phyloP scores from a whole-genome alignment of 2,329 filamentous ascomycete genomes.

The Pestalotiopsis sp. region DNA sequence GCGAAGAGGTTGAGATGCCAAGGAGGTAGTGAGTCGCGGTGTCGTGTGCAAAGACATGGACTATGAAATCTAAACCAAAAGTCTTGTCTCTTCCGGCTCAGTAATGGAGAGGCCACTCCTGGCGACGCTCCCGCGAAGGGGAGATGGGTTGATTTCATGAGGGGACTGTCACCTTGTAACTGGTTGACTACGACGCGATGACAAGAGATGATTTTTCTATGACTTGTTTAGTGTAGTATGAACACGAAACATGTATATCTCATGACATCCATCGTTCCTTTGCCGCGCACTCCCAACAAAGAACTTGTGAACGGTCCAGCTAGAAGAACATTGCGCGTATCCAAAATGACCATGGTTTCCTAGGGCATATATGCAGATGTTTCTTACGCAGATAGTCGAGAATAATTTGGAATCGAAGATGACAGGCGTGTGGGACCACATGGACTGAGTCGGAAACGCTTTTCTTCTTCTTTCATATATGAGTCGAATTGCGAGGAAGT shows the following conservation, averaged over 20 bases:
- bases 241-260: not conserved
- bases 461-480: too few species aligned
- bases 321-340: too few species aligned
- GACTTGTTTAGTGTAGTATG: not conserved
- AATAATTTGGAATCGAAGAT: too few species aligned
- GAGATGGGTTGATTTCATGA: not conserved
- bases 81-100: not conserved
- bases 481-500: too few species aligned
- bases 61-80: not conserved
- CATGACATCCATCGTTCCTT: too few species aligned
- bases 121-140: not conserved
- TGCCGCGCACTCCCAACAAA: too few species aligned
- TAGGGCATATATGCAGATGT: too few species aligned
- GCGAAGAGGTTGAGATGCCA: conserved; percentile 3
- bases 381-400: too few species aligned
- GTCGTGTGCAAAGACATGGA: not conserved
- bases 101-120: not conserved
- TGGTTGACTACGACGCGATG: not conserved
- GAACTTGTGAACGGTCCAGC: too few species aligned
- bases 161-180: not conserved
- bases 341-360: too few species aligned
- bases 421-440: too few species aligned
- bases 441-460: too few species aligned
- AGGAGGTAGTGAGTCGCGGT: not conserved
- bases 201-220: not conserved